Base-by-base conservation (phyloP, 305 asterid genomes). In the Plantago lanceolata region DNA sequence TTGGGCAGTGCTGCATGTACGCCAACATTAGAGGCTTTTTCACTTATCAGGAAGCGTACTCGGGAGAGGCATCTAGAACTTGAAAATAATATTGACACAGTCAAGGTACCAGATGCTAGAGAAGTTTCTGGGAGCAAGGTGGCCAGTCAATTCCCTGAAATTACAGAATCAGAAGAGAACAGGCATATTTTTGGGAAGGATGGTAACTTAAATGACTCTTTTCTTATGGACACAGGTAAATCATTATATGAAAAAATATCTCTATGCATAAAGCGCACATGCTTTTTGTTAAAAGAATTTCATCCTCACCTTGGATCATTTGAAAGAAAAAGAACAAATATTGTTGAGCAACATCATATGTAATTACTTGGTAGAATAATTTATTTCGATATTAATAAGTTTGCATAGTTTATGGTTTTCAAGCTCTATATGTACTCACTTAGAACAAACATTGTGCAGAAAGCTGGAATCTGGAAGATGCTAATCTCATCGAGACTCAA, bases 41-140 rank as follows among this genome's bases (percentile, higher is more conserved):
- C 78, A 12, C 84, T 77, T 72, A 84, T 93, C 66, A 84, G 85
- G 57, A 90, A 90, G 75, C 99, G 99, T 71, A 82, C 87, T 9
- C 92, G 86, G 8, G 96, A 85, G 78, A 68, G 64, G 75, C 96
- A 79, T 73, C 76, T 75, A 63, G 81, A 74, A 68, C 78, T 77
- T 51, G 79, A 80, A 57, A 71, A 73, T 53, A 75, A 77, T 62
- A 67, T 64, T 8, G 89, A 76, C 69, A 57, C 71, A 62, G 45
- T 57, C 49, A 85, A 79, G 61, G 75, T 82, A 67, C 73, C 57
- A 54, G 65, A 69, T 63, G 68, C 69, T 67, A 64, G 47, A 29
- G 76, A 63, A 69, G 66, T 65, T 63, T 71, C 78, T 49, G 58
- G 60, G 51, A 69, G 61, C 73, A 63, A 64, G 63, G 64, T 55